phyloP scores from a whole-genome alignment of 2,329 filamentous ascomycete species.

The Nemania abortiva region DNA sequence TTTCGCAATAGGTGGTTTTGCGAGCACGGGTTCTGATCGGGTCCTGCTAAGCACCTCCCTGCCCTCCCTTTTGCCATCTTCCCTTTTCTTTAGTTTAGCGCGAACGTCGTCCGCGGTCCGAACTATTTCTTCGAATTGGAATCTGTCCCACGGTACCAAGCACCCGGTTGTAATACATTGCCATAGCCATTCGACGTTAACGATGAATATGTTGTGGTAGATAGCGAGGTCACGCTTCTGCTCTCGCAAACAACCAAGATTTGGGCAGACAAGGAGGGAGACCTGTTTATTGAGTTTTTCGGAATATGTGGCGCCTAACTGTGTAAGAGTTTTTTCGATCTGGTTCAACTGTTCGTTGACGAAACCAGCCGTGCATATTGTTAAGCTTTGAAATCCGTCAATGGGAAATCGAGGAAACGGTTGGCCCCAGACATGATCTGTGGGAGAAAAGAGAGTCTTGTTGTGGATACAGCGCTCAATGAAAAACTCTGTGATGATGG shows the following conservation, averaged over 20 bases:
- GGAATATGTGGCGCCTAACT: slow-evolving; percentile 84
- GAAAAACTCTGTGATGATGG: slow-evolving; percentile 88
- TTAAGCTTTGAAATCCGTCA: slow-evolving; percentile 74
- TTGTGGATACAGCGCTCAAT: slow-evolving; percentile 87
- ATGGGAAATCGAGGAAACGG: slow-evolving; percentile 81
- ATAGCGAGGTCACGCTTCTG: slow-evolving; percentile 85
- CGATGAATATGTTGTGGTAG: slow-evolving; percentile 82
- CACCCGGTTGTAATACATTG: slow-evolving; percentile 74
- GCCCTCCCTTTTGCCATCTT: slow-evolving; percentile 40
- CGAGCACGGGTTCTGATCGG: slow-evolving; percentile 41
- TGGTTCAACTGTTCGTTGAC: slow-evolving; percentile 87
- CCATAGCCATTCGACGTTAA: slow-evolving; percentile 87
- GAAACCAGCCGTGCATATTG: slow-evolving; percentile 85
- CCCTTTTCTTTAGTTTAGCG: slow-evolving; percentile 28
- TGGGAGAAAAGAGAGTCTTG: slow-evolving; percentile 77
- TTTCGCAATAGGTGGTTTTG: slow-evolving; percentile 27
- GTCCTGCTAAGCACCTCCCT: slow-evolving; percentile 39
- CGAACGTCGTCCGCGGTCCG: slow-evolving; percentile 32
- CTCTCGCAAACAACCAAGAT: slow-evolving; percentile 66
- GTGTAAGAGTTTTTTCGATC: slow-evolving; percentile 78
- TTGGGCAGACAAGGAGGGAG: slow-evolving; percentile 83
- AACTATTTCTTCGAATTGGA: slow-evolving; percentile 61
- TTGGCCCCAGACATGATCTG: slow-evolving; percentile 77
- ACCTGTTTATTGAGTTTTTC: slow-evolving; percentile 78
- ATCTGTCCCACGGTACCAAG: slow-evolving; percentile 60